These are phyloP conservation scores for Arthrobotrys sphaeroides DNA, from an alignment of 2,329 filamentous ascomycete genomes.

Conservation along the genomic window DNA sequence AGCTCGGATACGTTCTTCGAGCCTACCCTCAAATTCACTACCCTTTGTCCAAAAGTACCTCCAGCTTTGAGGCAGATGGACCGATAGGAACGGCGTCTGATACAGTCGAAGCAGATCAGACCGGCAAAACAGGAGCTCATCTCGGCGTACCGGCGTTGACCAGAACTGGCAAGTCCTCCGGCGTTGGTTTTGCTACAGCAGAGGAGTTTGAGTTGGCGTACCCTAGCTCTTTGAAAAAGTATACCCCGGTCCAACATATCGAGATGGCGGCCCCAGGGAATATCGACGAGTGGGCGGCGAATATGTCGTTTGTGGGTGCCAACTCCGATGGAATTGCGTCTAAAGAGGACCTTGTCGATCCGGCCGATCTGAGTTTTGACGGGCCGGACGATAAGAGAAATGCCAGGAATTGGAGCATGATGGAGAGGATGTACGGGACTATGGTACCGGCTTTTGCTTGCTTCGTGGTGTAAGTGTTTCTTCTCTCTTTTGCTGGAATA, in stretches of 20 bases:
- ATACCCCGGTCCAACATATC: background rate
- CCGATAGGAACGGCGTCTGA: background rate
- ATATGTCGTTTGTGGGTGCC: background rate
- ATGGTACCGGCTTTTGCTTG: slow-evolving; percentile 39
- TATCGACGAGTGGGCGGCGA: background rate
- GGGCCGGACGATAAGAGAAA: slow-evolving; percentile 45
- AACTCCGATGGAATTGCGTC: background rate
- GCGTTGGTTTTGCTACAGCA: background rate
- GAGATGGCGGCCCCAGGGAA: slow-evolving; percentile 25
- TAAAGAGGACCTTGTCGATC: background rate
- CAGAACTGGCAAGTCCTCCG: background rate
- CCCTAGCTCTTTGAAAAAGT: background rate
- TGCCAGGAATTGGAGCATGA: slow-evolving; percentile 33
- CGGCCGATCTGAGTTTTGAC: slow-evolving; percentile 38
- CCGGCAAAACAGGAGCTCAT: background rate
- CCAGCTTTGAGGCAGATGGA: background rate
- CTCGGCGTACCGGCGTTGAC: background rate
- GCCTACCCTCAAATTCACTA: slow-evolving; percentile 1
- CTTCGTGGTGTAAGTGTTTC: slow-evolving; percentile 46
- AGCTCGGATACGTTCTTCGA: slow-evolving; percentile 10
- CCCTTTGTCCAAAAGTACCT: background rate
- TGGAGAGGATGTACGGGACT: slow-evolving; percentile 29
- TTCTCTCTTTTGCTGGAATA: too few relatives aligned
- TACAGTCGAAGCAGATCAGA: background rate
- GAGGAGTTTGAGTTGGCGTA: background rate